phyloP scores from a whole-genome alignment of 2,329 filamentous ascomycete species.

The Xylariales sp. region DNA sequence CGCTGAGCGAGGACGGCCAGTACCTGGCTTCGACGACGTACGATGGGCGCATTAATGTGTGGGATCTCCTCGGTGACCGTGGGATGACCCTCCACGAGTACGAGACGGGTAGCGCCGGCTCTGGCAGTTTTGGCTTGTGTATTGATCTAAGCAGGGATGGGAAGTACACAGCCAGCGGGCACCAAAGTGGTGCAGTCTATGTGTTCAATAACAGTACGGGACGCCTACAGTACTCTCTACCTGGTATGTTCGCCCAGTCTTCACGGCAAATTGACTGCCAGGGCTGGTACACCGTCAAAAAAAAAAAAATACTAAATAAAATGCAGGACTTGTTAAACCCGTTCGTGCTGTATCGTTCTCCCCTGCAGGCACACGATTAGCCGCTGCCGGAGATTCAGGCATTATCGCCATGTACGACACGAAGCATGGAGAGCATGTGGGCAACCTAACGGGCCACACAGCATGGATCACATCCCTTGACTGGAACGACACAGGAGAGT shows the following conservation, averaged over 20 bases:
- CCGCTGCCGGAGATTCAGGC: constrained; percentile 88
- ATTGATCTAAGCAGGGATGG: constrained; percentile 86
- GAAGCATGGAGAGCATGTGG: constrained; percentile 90
- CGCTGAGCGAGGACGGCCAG: constrained; percentile 83
- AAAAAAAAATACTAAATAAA: constrained; percentile 37
- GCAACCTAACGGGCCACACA: constrained; percentile 76
- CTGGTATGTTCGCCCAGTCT: constrained; percentile 63
- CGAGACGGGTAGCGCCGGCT: constrained; percentile 76
- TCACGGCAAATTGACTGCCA: neutral
- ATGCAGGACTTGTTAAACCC: constrained; percentile 81
- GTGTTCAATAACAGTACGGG: constrained; percentile 95
- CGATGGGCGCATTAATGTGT: constrained; percentile 89
- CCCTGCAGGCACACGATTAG: constrained; percentile 83
- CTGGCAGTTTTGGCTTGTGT: constrained; percentile 89
- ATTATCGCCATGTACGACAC: constrained; percentile 95
- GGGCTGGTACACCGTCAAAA: constrained; percentile 6
- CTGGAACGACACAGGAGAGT: constrained; percentile 94
- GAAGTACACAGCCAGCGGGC: constrained; percentile 87
- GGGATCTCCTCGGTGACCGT: constrained; percentile 72
- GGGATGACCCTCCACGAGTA: constrained; percentile 79
- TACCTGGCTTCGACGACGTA: constrained; percentile 89
- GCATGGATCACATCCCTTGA: constrained; percentile 93
- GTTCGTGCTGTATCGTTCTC: constrained; percentile 90
- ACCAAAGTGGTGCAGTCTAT: constrained; percentile 92
- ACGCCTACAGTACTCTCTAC: constrained; percentile 84